These are phyloP conservation scores for Suhomyces atakaporum DNA, from an alignment of 1,139 yeast species.

Conservation along the genomic window DNA sequence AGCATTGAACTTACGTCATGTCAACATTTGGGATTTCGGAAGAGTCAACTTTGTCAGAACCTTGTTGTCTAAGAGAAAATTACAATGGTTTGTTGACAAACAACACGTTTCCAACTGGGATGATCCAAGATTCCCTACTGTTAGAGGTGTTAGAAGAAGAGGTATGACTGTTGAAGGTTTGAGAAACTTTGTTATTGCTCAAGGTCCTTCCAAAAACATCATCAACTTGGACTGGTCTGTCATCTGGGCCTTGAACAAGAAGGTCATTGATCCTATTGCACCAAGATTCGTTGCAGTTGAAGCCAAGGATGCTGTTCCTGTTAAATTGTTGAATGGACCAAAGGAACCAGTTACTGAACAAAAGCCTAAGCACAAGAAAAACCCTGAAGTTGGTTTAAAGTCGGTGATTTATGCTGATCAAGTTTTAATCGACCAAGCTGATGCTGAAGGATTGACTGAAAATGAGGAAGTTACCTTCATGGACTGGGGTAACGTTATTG, in stretches of 20 bases:
- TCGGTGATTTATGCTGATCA: slow-evolving; percentile 66
- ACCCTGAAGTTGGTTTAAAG: slow-evolving; percentile 86
- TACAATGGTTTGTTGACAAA: slow-evolving; percentile 97
- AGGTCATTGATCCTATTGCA: slow-evolving; percentile 92
- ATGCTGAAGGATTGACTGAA: slow-evolving; percentile 71
- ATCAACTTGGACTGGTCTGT: slow-evolving; percentile 95
- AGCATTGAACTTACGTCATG: slow-evolving; percentile 80
- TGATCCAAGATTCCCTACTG: slow-evolving; percentile 99
- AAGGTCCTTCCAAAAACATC: slow-evolving; percentile 96
- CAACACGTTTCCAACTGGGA: slow-evolving; percentile 89
- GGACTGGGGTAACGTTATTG: slow-evolving; percentile 98
- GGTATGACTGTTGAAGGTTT: slow-evolving; percentile 99
- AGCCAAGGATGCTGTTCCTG: slow-evolving; percentile 59
- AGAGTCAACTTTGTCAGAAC: slow-evolving; percentile 96
- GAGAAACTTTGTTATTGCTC: slow-evolving; percentile 86
- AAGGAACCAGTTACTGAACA: slow-evolving; percentile 60
- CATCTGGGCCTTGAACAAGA: slow-evolving; percentile 96
- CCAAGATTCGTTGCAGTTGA: slow-evolving; percentile 90
- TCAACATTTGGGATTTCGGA: slow-evolving; percentile 96
- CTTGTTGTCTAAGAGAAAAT: slow-evolving; percentile 89
- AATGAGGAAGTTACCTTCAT: slow-evolving; percentile 90
- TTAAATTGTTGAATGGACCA: slow-evolving; percentile 73
- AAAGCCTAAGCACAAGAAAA: slow-evolving; percentile 94
- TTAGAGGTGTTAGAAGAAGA: slow-evolving; percentile 97
- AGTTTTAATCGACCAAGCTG: slow-evolving; percentile 83